A percentile compares a stretch with the other conserved stretches of the same genome.
Conservation (phyloP, 1,284 basidiomycete species). For the Apiotrichum montevideense region DNA sequence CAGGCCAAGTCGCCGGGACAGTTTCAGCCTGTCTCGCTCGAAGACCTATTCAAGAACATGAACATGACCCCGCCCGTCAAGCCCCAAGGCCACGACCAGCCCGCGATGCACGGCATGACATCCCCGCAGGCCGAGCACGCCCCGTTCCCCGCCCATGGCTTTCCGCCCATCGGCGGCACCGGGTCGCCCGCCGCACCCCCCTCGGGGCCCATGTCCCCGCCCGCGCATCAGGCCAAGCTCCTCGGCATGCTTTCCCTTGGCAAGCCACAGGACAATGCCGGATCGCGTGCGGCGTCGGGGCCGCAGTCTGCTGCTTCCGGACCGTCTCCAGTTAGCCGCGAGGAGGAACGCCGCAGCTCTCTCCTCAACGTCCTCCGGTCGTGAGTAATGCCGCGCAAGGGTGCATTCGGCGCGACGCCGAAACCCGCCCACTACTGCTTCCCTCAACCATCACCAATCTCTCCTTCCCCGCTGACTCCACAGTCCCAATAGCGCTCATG, state of each 20-base stretch:
- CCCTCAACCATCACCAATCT: neutral
- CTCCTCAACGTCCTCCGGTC: constrained; percentile 14
- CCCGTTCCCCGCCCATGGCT: too few species aligned
- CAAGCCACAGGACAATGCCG: neutral
- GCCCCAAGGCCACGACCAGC: neutral
- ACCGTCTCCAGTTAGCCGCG: neutral
- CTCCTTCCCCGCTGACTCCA: neutral
- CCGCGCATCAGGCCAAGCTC: constrained; percentile 16
- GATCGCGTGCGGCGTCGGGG: neutral
- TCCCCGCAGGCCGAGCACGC: too few species aligned
- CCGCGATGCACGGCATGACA: neutral
- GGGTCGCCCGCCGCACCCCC: too few species aligned
- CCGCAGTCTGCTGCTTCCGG: neutral
- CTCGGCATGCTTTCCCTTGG: constrained; percentile 14
- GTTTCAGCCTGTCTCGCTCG: constrained; percentile 28
- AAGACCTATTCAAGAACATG: constrained; percentile 38
- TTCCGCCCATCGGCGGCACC: too few species aligned
- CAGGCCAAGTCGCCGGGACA: constrained; percentile 1
- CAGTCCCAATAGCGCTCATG: neutral
- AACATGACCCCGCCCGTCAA: neutral
- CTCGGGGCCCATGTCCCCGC: too few species aligned
- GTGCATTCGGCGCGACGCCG: too few species aligned
- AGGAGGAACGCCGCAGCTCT: constrained; percentile 6
- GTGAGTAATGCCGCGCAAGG: constrained; percentile 1
- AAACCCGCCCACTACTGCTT: neutral